These are phyloP conservation scores for Aquanectria penicillioides DNA, from an alignment of 2,329 filamentous ascomycete genomes.

Conservation along the genomic window DNA sequence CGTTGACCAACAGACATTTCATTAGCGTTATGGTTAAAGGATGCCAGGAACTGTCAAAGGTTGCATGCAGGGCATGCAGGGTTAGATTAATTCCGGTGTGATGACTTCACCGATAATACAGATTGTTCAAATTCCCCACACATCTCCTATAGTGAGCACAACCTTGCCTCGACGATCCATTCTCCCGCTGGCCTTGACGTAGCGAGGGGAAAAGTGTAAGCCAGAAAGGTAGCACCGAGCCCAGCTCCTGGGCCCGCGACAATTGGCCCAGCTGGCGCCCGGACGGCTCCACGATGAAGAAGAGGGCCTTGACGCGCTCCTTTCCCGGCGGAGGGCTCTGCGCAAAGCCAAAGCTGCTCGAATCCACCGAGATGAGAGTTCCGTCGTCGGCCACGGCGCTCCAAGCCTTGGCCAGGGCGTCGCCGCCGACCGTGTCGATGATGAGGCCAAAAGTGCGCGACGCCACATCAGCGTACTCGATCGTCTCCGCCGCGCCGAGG, in stretches of 20 bases:
- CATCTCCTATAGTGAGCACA: conserved; percentile 9
- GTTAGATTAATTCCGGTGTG: too few relatives aligned
- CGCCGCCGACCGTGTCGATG: conserved; percentile 45
- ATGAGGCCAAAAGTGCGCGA: conserved; percentile 37
- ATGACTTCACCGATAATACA: too few relatives aligned
- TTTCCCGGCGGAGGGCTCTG: not conserved
- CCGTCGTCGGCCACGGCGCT: conserved; percentile 37
- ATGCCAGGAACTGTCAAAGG: too few relatives aligned
- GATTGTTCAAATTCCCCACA: too few relatives aligned
- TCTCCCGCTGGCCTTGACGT: conserved; percentile 5
- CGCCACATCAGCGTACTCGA: conserved; percentile 26
- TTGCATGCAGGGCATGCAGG: too few relatives aligned
- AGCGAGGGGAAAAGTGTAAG: conserved; percentile 18
- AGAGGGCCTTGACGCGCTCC: not conserved
- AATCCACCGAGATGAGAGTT: conserved; percentile 30
- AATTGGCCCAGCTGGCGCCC: conserved; percentile 4
- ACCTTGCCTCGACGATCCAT: conserved; percentile 21
- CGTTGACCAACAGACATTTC: too few relatives aligned
- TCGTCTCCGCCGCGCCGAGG: conserved; percentile 42
- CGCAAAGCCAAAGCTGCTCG: conserved; percentile 19
- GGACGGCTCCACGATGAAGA: conserved; percentile 19
- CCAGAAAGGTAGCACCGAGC: conserved; percentile 17
- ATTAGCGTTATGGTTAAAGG: too few relatives aligned
- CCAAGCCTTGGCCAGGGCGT: conserved; percentile 43
- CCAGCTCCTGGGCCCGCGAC: not conserved